Percentiles rank a stretch among this genome's conserved stretches.
Evolutionary conservation across 2,329 filamentous ascomycete genomes (phyloP).

Genomic region (Drechslera avenae): DNA sequence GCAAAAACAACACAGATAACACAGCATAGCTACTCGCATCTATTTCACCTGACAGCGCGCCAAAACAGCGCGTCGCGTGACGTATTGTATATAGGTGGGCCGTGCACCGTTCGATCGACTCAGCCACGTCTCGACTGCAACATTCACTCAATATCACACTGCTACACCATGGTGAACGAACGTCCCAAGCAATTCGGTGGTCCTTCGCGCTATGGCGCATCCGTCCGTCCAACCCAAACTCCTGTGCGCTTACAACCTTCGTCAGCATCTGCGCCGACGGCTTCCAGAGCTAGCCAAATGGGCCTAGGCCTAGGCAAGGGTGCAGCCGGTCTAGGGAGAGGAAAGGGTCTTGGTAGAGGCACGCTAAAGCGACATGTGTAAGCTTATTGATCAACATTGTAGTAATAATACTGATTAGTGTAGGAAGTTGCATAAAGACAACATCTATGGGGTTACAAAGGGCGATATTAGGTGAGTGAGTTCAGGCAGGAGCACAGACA

Average conservation of each 20-base stretch:
- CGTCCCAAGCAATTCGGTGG: slow-evolving; percentile 15
- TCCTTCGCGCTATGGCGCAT: slow-evolving; percentile 12
- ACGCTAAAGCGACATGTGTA: slow-evolving; percentile 34
- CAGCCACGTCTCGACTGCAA: not conserved
- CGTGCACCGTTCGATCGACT: slow-evolving; percentile 1
- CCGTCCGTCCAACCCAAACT: slow-evolving; percentile 8
- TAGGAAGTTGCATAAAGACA: slow-evolving; percentile 43
- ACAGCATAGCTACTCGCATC: not conserved
- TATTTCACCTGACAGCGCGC: slow-evolving; percentile 22
- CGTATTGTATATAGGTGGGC: not conserved
- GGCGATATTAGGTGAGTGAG: slow-evolving; percentile 42
- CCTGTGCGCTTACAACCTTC: not conserved
- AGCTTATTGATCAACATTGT: slow-evolving; percentile 2
- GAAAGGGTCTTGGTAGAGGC: slow-evolving; percentile 17
- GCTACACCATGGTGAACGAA: slow-evolving; percentile 18
- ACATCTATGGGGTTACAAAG: slow-evolving; percentile 42
- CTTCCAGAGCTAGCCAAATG: slow-evolving; percentile 18
- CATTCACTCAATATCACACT: slow-evolving; percentile 2
- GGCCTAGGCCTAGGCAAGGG: slow-evolving; percentile 31
- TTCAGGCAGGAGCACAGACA: not conserved
- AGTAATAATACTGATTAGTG: slow-evolving; percentile 8
- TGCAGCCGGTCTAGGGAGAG: slow-evolving; percentile 21
- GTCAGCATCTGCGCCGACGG: not conserved
- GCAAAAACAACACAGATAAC: too few species aligned
- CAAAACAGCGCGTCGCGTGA: slow-evolving; percentile 19